Base-by-base conservation (phyloP, 257 asterid species). In the Paraleonurus japonicus region DNA sequence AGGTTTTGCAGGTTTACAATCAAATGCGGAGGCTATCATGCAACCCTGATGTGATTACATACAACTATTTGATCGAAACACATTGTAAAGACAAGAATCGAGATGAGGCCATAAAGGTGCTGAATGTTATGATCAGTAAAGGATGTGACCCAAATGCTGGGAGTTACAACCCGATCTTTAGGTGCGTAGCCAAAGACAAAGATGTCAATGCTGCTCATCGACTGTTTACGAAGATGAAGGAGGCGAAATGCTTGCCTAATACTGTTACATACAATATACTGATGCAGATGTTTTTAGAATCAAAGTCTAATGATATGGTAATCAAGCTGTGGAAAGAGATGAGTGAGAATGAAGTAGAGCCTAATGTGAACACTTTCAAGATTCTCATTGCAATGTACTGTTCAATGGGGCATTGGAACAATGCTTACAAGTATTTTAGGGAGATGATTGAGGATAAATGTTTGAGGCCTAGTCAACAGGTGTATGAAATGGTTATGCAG, bases 371-470 rank as follows among this genome's bases (percentile, higher is more conserved):
- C 45, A 89, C 90, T 28, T 94, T 75, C 83, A 84, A 76, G 84
- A 83, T 84, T 70, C 64, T 94, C 67, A 91, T 94, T 17, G 76
- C 89, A 2, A 79, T 91, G 89, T 91, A 83, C 69, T 89, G 91
- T 59, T 72, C 78, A 26, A 89, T 91, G 93, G 96, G 99, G 63
- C 99, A 91, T 51, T 94, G 96, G 97, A 91, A 91, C 74, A 84
- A 88, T 28, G 96, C 96, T 0, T 89, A 88, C 76, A 86, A 78
- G 71, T 89, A 73, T 70, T 84, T 91, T 1, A 84, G 76, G 54
- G 95, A 91, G 85, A 94, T 91, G 97, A 79, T 91, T 0, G 97
- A 89, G 85, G 95, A 89, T 7, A 90, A 86, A 78, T 79, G 89
- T 73, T 71, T 91, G 78, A 89, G 64, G 66, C 97, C 97, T 7